Base-by-base conservation (phyloP, 2,329 filamentous ascomycete species). In the Sporothrix phasma region DNA sequence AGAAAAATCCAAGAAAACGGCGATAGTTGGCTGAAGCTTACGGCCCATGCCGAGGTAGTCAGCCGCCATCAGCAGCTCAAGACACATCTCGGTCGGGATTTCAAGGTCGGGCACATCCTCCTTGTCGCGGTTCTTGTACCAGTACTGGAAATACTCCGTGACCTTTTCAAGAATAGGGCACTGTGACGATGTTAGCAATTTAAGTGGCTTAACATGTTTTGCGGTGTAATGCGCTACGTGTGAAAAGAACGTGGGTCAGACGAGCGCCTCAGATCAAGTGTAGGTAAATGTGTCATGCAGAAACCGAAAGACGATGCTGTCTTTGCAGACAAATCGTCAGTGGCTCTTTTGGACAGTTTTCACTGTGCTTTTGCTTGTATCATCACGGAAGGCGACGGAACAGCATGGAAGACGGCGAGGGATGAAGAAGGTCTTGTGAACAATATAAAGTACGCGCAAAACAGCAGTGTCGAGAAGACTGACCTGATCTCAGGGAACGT, bases 71-170 rank as follows among this genome's bases (percentile, higher is more conserved):
- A 93, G 76, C 66, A 93, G 74, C 76, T 92, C 89, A 49, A 93
- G 79, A 70, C 88, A 92, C 59, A 92, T 78, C 76, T 92, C 88
- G 34, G 88, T 84, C 13, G 88, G 88, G 65, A 92, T 87, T 17
- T 92, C 88, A 85, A 92, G 88, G 71, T 93, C 89, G 4, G 87
- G 85, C 22, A 92, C 88, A 70, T 91, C 86, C 69, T 87, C 85
- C 68, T 79, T 79, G 68, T 90, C 82, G 61, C 82, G 81, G 75
- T 90, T 82, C 71, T 86, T 87, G 75, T 91, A 87, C 78, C 88
- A 89, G 78, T 92, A 92, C 73, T 91, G 89, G 67, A 92, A 87
- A 76, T 92, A 93, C 75, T 92, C 88, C 74, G 87, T 88, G 37
- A 92, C 86, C 73, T 90, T 91, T 73, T 92, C 89, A 2, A 93